Conservation (phyloP, 2,329 filamentous ascomycete genomes). For the Eurotiales sp. region DNA sequence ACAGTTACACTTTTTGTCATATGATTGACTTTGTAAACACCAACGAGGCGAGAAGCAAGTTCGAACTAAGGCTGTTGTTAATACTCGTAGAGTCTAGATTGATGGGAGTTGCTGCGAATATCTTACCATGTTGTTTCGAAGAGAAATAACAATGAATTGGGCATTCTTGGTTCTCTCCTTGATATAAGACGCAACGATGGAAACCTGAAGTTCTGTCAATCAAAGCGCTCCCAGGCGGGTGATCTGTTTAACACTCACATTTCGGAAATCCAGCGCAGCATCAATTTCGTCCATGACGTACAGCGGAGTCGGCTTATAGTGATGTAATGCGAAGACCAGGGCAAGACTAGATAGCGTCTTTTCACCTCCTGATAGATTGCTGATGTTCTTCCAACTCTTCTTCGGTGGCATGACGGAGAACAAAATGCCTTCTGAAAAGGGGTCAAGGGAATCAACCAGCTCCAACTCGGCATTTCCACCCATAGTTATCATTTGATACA, state of each 20-base stretch:
- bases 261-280: slow-evolving; percentile 93
- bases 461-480: slow-evolving; percentile 97
- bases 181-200: slow-evolving; percentile 97
- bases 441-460: slow-evolving; percentile 91
- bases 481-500: slow-evolving; percentile 99
- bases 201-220: slow-evolving; percentile 58
- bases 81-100: not conserved
- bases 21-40: slow-evolving; percentile 99
- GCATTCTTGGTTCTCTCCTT: slow-evolving; percentile 99
- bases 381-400: slow-evolving; percentile 99
- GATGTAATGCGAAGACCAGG: slow-evolving; percentile 94
- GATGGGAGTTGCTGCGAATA: slow-evolving; percentile 3
- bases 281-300: slow-evolving; percentile 99
- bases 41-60: slow-evolving; percentile 87
- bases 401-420: slow-evolving; percentile 99
- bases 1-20: slow-evolving; percentile 94
- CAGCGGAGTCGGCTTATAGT: slow-evolving; percentile 94
- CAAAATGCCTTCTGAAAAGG: slow-evolving; percentile 92
- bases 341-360: slow-evolving; percentile 93
- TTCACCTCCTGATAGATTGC: slow-evolving; percentile 91
- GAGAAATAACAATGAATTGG: slow-evolving; percentile 96
- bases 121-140: slow-evolving; percentile 90
- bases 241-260: slow-evolving; percentile 61
- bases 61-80: slow-evolving; percentile 61
- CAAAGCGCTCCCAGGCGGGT: not conserved